Percentiles rank a stretch among this genome's conserved stretches.
Conservation (phyloP, 495 filamentous ascomycete genomes). For the Chaetomium cochliodes region DNA sequence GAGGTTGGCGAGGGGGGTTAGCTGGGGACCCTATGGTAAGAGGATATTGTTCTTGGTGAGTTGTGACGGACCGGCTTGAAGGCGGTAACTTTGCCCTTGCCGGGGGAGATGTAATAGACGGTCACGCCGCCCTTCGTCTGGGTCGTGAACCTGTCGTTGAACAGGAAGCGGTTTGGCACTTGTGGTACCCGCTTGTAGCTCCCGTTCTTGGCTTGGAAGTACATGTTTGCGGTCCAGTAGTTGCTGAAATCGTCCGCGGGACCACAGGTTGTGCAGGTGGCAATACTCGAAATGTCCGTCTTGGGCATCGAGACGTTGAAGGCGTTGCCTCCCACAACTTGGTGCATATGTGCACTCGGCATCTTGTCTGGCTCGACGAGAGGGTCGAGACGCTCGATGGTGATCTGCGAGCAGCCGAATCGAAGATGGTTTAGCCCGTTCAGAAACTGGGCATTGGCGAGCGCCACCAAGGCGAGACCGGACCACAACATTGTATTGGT, state of each 20-base stretch:
- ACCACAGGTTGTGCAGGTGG: neutral
- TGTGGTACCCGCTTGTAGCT: constrained; percentile 12
- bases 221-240: constrained; percentile 8
- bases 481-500: neutral
- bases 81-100: constrained; percentile 43
- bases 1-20: constrained; percentile 11
- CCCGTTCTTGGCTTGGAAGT: constrained; percentile 3
- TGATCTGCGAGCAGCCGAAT: constrained; percentile 6
- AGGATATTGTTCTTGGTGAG: too few species aligned
- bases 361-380: neutral
- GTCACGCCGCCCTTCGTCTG: constrained; percentile 44
- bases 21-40: neutral
- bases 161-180: constrained; percentile 28
- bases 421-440: constrained; percentile 2
- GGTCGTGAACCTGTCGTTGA: constrained; percentile 45
- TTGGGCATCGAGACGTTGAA: constrained; percentile 7
- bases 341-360: constrained; percentile 2
- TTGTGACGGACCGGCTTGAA: constrained; percentile 41
- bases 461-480: neutral
- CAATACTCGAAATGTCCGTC: neutral
- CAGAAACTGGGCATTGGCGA: constrained; percentile 4
- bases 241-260: neutral
- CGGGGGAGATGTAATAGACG: constrained; percentile 48
- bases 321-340: neutral
- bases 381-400: constrained; percentile 6